Evolutionary conservation across 805 yeast genomes (phyloP).

Genomic region (Wickerhamiella kurtzmanii): DNA sequence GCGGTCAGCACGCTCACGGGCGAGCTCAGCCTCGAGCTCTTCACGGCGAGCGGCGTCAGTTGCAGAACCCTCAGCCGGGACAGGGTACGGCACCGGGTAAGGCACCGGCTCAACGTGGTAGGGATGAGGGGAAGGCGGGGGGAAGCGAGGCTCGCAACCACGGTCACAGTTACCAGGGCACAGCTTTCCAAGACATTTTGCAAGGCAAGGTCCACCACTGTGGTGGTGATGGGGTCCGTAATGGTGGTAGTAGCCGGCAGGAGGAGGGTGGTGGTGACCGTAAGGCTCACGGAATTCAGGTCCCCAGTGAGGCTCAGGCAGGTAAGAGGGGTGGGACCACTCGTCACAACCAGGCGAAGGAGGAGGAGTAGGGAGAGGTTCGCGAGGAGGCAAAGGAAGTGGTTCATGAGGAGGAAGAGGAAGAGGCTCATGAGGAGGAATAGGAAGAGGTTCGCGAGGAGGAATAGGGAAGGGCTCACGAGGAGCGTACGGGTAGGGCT

Average conservation of each 20-base stretch:
- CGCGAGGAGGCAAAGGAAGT: constrained; percentile 1
- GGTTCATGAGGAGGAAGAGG: constrained; percentile 1
- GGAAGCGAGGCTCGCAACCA: neutral
- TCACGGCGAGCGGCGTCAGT: neutral
- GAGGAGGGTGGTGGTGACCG: neutral
- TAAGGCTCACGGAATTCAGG: neutral
- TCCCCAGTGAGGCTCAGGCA: neutral
- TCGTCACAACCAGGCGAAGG: no score
- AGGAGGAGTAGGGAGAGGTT: neutral
- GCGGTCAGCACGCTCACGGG: neutral
- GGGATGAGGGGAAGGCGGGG: neutral
- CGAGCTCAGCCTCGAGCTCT: neutral
- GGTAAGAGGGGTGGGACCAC: neutral
- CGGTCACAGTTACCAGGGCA: neutral
- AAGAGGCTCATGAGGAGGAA: neutral
- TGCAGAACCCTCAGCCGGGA: constrained; percentile 1
- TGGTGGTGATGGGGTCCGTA: neutral
- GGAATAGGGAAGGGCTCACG: neutral
- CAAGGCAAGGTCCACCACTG: neutral
- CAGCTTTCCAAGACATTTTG: neutral
- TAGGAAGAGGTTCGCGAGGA: neutral
- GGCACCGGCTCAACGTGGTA: constrained; percentile 1
- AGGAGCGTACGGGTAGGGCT: neutral
- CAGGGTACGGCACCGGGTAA: neutral
- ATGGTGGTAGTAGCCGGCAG: neutral